Percentiles rank a stretch among this genome's conserved stretches.
Evolutionary conservation across 371 early-diverging fungal species (phyloP).

Genomic region (Syncephalastrum monosporum): DNA sequence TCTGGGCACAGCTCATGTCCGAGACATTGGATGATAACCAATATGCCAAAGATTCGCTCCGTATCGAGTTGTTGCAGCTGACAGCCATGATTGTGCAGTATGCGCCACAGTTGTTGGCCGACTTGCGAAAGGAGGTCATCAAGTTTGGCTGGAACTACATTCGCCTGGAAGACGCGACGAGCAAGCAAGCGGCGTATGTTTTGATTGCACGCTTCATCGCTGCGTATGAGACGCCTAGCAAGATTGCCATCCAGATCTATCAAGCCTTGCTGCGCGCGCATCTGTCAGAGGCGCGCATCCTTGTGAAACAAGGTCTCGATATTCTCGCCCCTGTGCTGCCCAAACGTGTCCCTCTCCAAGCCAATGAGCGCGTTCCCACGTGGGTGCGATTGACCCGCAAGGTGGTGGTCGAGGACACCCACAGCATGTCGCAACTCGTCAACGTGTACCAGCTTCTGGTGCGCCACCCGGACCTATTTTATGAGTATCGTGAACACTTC

Average conservation of each 20-base stretch:
- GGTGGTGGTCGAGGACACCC: constrained; percentile 88
- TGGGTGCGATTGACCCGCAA: constrained; percentile 90
- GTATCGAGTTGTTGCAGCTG: constrained; percentile 90
- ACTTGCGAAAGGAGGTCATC: constrained; percentile 89
- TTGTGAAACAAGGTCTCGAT: constrained; percentile 94
- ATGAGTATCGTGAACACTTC: constrained; percentile 85
- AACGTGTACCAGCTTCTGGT: constrained; percentile 91
- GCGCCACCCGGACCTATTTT: constrained; percentile 87
- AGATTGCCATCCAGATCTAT: constrained; percentile 89
- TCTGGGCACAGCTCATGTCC: constrained; percentile 69
- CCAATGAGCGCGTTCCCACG: constrained; percentile 63
- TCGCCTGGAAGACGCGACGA: constrained; percentile 88
- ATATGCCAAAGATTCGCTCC: constrained; percentile 70
- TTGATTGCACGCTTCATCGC: constrained; percentile 88
- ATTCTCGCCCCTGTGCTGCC: constrained; percentile 89
- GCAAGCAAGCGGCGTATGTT: constrained; percentile 95
- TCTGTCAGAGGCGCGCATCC: constrained; percentile 75
- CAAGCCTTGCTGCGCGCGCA: constrained; percentile 87
- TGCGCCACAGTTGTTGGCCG: constrained; percentile 73
- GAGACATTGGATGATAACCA: constrained; percentile 55
- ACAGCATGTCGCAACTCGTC: constrained; percentile 83
- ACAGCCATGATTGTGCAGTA: constrained; percentile 87
- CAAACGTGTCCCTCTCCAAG: constrained; percentile 63
- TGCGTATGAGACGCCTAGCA: constrained; percentile 89
- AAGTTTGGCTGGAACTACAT: constrained; percentile 93